Evolutionary conservation across 1,284 basidiomycete genomes (phyloP), one percentile per base, ranked within the genome.

Genomic region (Termitomyces sp.): DNA sequence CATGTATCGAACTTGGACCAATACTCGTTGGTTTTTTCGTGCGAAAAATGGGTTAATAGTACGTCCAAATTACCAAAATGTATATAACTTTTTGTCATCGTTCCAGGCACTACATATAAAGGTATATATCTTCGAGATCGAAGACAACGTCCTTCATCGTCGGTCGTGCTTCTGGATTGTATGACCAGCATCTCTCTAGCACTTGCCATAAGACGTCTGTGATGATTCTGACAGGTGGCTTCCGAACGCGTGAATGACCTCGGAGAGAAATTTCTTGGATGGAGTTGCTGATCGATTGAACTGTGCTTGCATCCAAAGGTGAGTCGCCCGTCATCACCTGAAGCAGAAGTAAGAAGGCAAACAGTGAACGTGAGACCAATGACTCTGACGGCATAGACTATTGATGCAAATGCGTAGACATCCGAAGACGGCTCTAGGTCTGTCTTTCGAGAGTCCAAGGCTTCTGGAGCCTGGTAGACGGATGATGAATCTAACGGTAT

Each of bases 381-480:
- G 24, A 15, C n/a, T 34, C 58, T 55, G 26, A 62, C 61, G 0
- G 61, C 48, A 7, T 55, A 58, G 1, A 54, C 42, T 1, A 44
- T 54, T 3, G 54, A 53, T 2, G 43, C 54, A 17, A 61, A 55
- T 0, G 61, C 56, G 24, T 57, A 59, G 0, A 61, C 54, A 36
- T 61, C 61, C 1, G 54, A 53, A 3, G 42, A 38, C 21, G 33
- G 39, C 17, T 17, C 31, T 33, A 28, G 54, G 12, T 3, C 44
- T 15, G n/a, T 50, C 26, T 30, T 9, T 7, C 12, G 10, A 6
- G 43, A 19, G 12, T 33, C 44, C n/a, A 59, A 38, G 17, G 46
- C 42, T 33, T 61, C 61, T 17, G 54, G 59, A 1, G 59, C 49
- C 40, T 58, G 57, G 34, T 61, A 61, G 7, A 57, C 13, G n/a